phyloP scores from a whole-genome alignment of 345 rosid species.

The Acer negundo region DNA sequence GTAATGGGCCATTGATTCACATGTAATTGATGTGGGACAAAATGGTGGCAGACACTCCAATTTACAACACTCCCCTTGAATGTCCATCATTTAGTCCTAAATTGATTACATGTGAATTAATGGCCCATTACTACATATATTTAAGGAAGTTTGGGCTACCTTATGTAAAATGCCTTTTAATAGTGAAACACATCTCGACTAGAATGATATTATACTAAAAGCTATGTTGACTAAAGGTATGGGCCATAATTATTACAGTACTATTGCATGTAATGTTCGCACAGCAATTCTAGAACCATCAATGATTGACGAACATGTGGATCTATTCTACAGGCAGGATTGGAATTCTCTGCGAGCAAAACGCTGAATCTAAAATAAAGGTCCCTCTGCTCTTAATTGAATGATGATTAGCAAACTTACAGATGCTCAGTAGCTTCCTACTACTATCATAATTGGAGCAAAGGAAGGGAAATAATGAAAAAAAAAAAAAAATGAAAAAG shows the following conservation, averaged over 20 bases:
- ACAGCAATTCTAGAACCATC: background rate
- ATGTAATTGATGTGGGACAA: background rate
- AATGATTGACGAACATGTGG: background rate
- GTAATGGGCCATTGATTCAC: background rate
- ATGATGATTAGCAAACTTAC: background rate
- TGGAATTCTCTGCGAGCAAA: background rate
- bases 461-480: background rate
- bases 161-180: background rate
- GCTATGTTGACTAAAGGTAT: background rate
- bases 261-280: background rate
- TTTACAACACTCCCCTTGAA: background rate
- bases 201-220: background rate
- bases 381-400: background rate
- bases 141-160: background rate
- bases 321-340: background rate
- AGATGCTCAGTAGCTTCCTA: constrained; percentile 1
- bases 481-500: background rate
- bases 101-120: background rate
- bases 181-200: background rate
- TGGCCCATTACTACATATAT: background rate
- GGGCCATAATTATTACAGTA: background rate
- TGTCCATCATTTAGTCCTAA: background rate
- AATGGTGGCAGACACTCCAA: background rate
- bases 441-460: background rate
- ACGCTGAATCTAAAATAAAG: background rate